phyloP scores from a whole-genome alignment of 805 yeast species.

The Wickerhamomyces ciferrii region DNA sequence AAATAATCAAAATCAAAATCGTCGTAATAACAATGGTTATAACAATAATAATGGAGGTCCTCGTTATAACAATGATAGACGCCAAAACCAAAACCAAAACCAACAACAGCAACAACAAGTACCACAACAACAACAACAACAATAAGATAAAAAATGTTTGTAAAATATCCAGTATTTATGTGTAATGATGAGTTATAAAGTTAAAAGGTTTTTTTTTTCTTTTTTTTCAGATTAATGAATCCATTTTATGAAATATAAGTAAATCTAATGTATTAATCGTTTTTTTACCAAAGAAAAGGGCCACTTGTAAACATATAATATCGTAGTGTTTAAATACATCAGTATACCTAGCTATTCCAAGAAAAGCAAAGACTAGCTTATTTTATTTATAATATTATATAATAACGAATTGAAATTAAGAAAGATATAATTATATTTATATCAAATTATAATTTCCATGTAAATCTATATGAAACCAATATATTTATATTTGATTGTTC shows the following conservation, averaged over 20 bases:
- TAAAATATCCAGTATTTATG: neutral
- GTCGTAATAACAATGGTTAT: conserved; percentile 6
- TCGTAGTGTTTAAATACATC: no score
- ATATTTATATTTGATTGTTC: no score
- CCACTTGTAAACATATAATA: no score
- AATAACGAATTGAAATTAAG: conserved; percentile 9
- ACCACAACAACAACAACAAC: conserved; percentile 2
- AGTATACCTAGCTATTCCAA: no score
- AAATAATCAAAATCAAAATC: conserved; percentile 12
- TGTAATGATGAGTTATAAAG: neutral
- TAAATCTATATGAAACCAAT: neutral
- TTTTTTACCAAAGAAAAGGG: no score
- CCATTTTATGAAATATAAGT: neutral
- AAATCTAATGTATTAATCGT: no score
- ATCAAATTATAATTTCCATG: neutral
- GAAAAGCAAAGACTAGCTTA: neutral
- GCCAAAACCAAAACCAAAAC: conserved; percentile 11
- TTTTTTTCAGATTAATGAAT: neutral
- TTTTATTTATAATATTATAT: conserved; percentile 3
- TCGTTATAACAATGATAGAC: conserved; percentile 6
- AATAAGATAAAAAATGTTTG: conserved; percentile 1
- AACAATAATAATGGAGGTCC: conserved; percentile 5
- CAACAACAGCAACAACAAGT: conserved; percentile 15
- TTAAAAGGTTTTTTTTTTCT: neutral
- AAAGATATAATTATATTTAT: conserved; percentile 1